These are phyloP conservation scores for Waitea zeae DNA, from an alignment of 1,284 basidiomycete genomes.

Conservation along the genomic window DNA sequence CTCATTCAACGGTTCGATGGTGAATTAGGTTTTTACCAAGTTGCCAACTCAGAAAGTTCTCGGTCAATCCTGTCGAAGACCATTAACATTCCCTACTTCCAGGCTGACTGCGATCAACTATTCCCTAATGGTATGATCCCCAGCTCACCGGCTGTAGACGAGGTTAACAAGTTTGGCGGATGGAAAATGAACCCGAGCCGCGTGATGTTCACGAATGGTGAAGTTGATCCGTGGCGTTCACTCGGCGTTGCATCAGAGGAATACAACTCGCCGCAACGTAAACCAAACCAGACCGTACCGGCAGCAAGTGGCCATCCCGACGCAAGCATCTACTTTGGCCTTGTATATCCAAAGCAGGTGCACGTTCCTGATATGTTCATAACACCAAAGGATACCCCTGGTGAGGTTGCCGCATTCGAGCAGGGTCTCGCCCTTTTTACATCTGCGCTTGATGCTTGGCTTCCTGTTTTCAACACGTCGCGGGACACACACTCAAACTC, in stretches of 20 bases:
- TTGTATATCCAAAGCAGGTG: slow-evolving; percentile 27
- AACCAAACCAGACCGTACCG: slow-evolving; percentile 16
- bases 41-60: slow-evolving; percentile 24
- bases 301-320: too few species aligned
- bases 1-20: too few species aligned
- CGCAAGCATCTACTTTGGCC: slow-evolving; percentile 26
- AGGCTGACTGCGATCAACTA: slow-evolving; percentile 21
- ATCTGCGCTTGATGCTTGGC: slow-evolving; percentile 27
- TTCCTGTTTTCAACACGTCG: slow-evolving; percentile 32
- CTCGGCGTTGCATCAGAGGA: slow-evolving; percentile 33
- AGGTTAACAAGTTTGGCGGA: slow-evolving; percentile 30
- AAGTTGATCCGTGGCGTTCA: slow-evolving; percentile 36
- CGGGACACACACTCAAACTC: too few species aligned
- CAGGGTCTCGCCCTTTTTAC: slow-evolving; percentile 26
- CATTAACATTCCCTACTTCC: slow-evolving; percentile 23
- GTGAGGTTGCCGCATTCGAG: too few species aligned
- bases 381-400: too few species aligned
- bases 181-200: slow-evolving; percentile 33
- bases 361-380: slow-evolving; percentile 29
- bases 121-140: slow-evolving; percentile 18
- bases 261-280: slow-evolving; percentile 23
- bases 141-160: slow-evolving; percentile 20
- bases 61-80: slow-evolving; percentile 30
- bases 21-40: slow-evolving; percentile 33
- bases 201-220: slow-evolving; percentile 28